A percentile compares a stretch with the other conserved stretches of the same genome.
Conservation (phyloP, 2,329 filamentous ascomycete species). For the Ceratocystis eucalypticola region DNA sequence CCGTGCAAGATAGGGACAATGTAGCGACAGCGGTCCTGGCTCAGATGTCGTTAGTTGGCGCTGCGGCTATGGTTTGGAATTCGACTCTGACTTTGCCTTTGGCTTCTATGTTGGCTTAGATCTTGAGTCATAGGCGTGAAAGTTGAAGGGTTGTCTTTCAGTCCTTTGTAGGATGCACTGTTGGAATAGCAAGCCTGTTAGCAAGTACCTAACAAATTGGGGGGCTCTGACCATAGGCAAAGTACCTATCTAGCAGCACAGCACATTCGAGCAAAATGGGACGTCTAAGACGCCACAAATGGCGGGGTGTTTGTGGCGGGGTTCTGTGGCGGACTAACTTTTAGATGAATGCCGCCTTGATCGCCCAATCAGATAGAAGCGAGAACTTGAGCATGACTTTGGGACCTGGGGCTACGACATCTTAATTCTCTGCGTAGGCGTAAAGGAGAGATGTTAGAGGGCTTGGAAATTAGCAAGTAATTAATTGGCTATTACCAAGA, state of each 20-base stretch:
- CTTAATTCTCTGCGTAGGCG: no score
- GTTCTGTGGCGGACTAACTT: slow-evolving; percentile 1
- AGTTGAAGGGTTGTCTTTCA: slow-evolving; percentile 7
- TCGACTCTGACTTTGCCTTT: background rate
- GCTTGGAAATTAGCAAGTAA: no score
- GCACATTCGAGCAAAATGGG: background rate
- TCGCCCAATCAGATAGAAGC: background rate
- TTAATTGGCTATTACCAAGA: background rate
- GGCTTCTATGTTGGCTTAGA: background rate
- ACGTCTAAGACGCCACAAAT: slow-evolving; percentile 13
- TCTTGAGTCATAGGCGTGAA: slow-evolving; percentile 15
- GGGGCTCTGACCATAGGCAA: background rate
- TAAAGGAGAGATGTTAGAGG: no score
- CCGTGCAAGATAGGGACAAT: background rate
- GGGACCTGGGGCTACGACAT: background rate
- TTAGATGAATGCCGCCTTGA: no score
- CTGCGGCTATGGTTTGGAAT: background rate
- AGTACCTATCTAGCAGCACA: slow-evolving; percentile 12
- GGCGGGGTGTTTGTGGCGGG: slow-evolving; percentile 19
- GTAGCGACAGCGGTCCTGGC: slow-evolving; percentile 8
- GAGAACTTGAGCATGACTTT: background rate
- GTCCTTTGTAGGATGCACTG: background rate
- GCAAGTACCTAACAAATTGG: background rate
- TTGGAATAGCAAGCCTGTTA: background rate
- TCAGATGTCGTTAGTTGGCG: background rate